Conservation (phyloP, 805 yeast species). For the Novakomyces olei region DNA sequence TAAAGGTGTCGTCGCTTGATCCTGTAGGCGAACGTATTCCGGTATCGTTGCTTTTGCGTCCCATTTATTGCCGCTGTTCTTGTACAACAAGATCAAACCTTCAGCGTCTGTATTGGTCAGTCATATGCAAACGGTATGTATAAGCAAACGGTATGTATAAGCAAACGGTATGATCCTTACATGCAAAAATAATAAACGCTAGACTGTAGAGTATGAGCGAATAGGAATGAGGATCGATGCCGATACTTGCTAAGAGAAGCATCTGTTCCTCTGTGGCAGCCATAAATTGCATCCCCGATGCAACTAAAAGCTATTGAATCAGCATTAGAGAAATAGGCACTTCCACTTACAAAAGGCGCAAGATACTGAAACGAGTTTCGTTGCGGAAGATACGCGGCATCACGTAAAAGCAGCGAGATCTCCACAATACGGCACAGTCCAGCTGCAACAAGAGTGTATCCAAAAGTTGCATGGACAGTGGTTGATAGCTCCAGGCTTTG, state of each 20-base stretch:
- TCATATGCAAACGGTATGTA: neutral
- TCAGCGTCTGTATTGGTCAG: neutral
- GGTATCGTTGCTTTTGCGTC: too few relatives aligned
- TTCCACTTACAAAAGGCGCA: conserved; percentile 59
- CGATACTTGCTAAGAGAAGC: conserved; percentile 40
- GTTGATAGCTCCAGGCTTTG: conserved; percentile 62
- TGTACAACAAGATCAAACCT: neutral
- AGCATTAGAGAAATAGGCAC: too few relatives aligned
- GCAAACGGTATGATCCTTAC: conserved; percentile 7
- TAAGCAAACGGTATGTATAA: neutral
- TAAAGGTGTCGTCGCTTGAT: neutral
- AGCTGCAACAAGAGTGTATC: conserved; percentile 54
- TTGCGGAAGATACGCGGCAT: conserved; percentile 22
- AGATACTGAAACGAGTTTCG: conserved; percentile 60
- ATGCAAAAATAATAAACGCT: conserved; percentile 46
- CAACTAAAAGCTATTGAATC: too few relatives aligned
- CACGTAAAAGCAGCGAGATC: conserved; percentile 52
- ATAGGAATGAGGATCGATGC: conserved; percentile 73
- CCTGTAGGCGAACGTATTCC: too few relatives aligned
- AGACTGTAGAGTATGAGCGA: conserved; percentile 47
- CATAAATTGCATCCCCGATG: conserved; percentile 71
- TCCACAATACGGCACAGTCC: conserved; percentile 61
- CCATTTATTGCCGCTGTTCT: neutral
- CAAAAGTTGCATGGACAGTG: conserved; percentile 72
- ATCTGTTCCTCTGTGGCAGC: conserved; percentile 83